Base-by-base conservation (phyloP, 441 rosid genomes). In the Gossypium gossypioides region DNA sequence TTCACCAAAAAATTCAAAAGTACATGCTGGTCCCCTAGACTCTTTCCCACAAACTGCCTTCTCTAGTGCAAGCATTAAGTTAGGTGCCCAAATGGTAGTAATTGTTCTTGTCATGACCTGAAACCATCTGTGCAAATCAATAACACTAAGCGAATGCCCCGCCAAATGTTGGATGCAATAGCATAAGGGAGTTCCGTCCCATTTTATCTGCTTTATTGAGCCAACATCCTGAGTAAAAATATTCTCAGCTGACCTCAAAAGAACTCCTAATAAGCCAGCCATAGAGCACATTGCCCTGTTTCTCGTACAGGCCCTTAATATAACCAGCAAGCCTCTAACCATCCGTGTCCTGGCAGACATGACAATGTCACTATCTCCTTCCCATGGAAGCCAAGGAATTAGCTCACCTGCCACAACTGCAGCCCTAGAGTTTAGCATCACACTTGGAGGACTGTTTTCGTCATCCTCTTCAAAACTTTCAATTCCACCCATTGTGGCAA, bases 401-500 rank as follows among this genome's bases (percentile, higher is more conserved):
- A 96, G 91, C 76, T 93, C 99, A 68, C 91, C 98, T 25, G 98
- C 87, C 79, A 96, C 99, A 79, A 87, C 85, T 52, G 99, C 99
- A 65, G 99, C 99, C 64, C 99, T 83, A 27, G 98, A 90, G 84
- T 96, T 96, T 79, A 91, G 81, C 99, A 96, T 96, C 76, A 96
- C 97, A 75, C 98, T 96, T 42, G 99, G 99, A 79, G 99, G 99
- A 78, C 89, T 93, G 78, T 83, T 88, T 75, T 96, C 98, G 73
- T 86, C 99, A 72, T 93, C 98, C 82, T 93, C 95, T 76, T 89
- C 99, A 78, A 93, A 93, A 82, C 99, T 88, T 87, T 93, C 99
- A 76, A 96, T 92, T 69, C 98, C 99, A 77, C 99, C 99, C 99
- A 96, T 96, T 61, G 99, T 96, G 71, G 93, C 98, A 82, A 92